Evolutionary conservation across 2,329 filamentous ascomycete genomes (phyloP), one percentile per base, ranked within the genome.

Genomic region (Fusarium ramigenum): DNA sequence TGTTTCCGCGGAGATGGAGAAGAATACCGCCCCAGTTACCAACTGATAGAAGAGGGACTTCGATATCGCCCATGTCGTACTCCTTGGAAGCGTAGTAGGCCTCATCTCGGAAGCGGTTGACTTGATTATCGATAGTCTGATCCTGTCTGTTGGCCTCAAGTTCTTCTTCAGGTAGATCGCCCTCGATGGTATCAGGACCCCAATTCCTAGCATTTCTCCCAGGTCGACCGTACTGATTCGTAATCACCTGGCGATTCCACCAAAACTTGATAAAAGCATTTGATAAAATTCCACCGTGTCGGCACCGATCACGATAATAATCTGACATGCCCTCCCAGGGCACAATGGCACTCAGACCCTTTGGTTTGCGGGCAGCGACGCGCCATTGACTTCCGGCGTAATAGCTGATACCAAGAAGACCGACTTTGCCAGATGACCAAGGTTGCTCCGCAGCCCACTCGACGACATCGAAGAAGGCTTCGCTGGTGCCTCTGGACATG

Each of bases 11-110:
- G 9, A 93, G 84, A 73, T 93, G 92, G 3, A 93, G 84, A 8
- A 91, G 79, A 53, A 93, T 93, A 3, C 91, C 91, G 16, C 91
- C 91, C 91, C 91, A 93, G 78, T 93, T 93, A 0, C 87, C 92
- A 1, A 93, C 91, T 0, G 86, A 89, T 0, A 93, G 85, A 1
- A 93, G 75, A 0, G 92, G 92, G 1, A 93, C 91, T 65, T 91
- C 84, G 44, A 93, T 92, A 68, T 93, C 90, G 21, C 83, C 86
- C 78, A 92, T 83, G 52, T 88, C 83, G 73, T 91, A 93, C 56
- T 93, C 90, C 75, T 90, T 92, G 47, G 86, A 89, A 1, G 89
- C 86, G 66, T 92, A 92, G 80, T 92, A 92, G 1, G 83, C 78
- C 1, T 93, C 85, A 66, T 93, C 90, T 1, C 89, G 87, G 80